Evolutionary conservation across 2,329 filamentous ascomycete species (phyloP).

Genomic region (Aspergillus sp.): DNA sequence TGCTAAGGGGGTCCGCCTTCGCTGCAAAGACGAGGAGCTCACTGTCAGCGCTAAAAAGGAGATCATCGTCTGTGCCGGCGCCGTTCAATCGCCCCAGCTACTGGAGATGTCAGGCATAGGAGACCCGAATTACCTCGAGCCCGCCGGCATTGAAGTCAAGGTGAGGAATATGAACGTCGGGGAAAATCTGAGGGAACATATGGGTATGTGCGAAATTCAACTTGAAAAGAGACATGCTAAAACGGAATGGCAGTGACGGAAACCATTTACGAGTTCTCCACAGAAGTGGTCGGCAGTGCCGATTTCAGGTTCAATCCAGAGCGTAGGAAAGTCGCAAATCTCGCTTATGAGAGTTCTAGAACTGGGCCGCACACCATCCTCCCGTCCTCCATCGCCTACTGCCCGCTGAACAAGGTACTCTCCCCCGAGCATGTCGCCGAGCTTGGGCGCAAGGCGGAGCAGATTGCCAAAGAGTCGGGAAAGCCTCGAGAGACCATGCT

Average conservation of each 20-base stretch:
- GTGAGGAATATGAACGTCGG: slow-evolving; percentile 39
- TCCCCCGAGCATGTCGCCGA: slow-evolving; percentile 1
- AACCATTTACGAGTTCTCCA: slow-evolving; percentile 24
- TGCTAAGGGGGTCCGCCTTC: slow-evolving; percentile 38
- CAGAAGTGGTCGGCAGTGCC: slow-evolving; percentile 7
- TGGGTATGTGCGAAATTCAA: slow-evolving; percentile 16
- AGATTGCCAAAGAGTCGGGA: slow-evolving; percentile 3
- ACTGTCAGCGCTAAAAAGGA: slow-evolving; percentile 35
- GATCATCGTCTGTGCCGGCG: slow-evolving; percentile 52
- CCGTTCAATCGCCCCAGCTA: slow-evolving; percentile 48
- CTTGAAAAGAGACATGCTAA: slow-evolving; percentile 19
- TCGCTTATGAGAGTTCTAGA: slow-evolving; percentile 7
- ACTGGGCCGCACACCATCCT: slow-evolving; percentile 12
- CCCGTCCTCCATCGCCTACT: slow-evolving; percentile 14
- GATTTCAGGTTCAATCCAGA: slow-evolving; percentile 6
- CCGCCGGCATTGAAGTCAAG: slow-evolving; percentile 36
- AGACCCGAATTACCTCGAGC: slow-evolving; percentile 32
- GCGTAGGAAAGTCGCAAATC: slow-evolving; percentile 7
- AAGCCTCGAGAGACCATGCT: slow-evolving; percentile 6
- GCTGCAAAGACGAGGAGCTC: slow-evolving; percentile 22
- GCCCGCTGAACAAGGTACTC: slow-evolving; percentile 7
- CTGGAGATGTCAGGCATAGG: slow-evolving; percentile 56
- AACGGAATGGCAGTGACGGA: slow-evolving; percentile 9
- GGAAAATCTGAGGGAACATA: slow-evolving; percentile 43
- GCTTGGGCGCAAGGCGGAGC: slow-evolving; percentile 2